These are phyloP conservation scores for Aspergillus heteromorphus DNA, from an alignment of 495 filamentous ascomycete genomes.

Conservation along the genomic window DNA sequence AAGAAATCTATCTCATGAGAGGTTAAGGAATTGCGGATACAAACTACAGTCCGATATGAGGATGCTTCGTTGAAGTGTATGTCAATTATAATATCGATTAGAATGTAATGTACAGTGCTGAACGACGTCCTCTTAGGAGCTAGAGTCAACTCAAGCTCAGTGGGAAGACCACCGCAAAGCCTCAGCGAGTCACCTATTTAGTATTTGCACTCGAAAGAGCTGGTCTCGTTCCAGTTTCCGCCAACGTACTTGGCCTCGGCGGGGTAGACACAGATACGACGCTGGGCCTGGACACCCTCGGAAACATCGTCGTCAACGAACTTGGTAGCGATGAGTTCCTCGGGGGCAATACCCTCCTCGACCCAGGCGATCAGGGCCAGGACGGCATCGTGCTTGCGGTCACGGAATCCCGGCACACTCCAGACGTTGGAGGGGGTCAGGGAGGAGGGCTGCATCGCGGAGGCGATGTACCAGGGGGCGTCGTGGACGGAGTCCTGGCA, in stretches of 20 bases:
- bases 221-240: background rate
- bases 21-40: too few relatives aligned
- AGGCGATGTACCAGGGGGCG: slow-evolving; percentile 35
- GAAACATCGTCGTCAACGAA: slow-evolving; percentile 29
- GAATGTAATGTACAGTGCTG: too few relatives aligned
- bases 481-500: slow-evolving; percentile 9
- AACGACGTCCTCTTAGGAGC: too few relatives aligned
- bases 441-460: slow-evolving; percentile 10
- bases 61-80: too few relatives aligned
- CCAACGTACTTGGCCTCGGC: slow-evolving; percentile 4
- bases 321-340: slow-evolving; percentile 39
- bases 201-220: background rate
- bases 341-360: slow-evolving; percentile 36
- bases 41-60: too few relatives aligned
- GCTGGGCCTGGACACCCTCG: slow-evolving; percentile 33
- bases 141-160: too few relatives aligned
- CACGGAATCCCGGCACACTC: slow-evolving; percentile 38
- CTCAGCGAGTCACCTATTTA: background rate
- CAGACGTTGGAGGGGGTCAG: slow-evolving; percentile 5
- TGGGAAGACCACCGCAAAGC: background rate
- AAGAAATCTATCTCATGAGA: too few relatives aligned
- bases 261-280: slow-evolving; percentile 43
- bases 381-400: slow-evolving; percentile 40
- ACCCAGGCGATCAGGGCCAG: slow-evolving; percentile 50
- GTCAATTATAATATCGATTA: too few relatives aligned